Evolutionary conservation across 345 rosid genomes (phyloP).

Genomic region (Populus alba): DNA sequence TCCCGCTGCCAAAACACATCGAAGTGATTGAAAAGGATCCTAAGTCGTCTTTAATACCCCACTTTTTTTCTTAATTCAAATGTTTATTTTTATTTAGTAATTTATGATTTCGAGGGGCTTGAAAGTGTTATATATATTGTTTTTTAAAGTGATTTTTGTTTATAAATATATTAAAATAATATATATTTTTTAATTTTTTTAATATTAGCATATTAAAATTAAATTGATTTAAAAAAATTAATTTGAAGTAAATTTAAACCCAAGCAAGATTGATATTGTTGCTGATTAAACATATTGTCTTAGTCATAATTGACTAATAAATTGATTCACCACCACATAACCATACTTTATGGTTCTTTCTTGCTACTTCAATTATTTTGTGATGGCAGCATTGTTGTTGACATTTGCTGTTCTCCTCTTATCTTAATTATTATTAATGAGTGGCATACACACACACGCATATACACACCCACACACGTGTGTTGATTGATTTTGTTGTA

Average conservation of each 20-base stretch:
- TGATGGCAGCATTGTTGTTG: background rate
- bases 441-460: too few relatives aligned
- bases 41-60: background rate
- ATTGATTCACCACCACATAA: background rate
- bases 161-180: too few relatives aligned
- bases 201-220: too few relatives aligned
- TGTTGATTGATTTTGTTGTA: background rate
- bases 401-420: background rate
- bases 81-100: too few relatives aligned
- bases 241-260: too few relatives aligned
- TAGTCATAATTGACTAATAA: background rate
- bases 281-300: too few relatives aligned
- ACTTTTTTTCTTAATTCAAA: too few relatives aligned
- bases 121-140: too few relatives aligned
- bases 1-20: background rate
- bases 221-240: too few relatives aligned
- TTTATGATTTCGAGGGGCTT: rapidly evolving
- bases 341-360: background rate
- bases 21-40: constrained; percentile 11
- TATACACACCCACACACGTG: background rate
- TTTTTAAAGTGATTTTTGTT: too few relatives aligned
- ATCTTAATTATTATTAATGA: background rate
- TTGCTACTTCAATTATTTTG: background rate
- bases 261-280: too few relatives aligned
- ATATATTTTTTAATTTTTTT: too few relatives aligned